Base-by-base conservation (phyloP, 73 alveolate species). In the Stentor coeruleus region DNA sequence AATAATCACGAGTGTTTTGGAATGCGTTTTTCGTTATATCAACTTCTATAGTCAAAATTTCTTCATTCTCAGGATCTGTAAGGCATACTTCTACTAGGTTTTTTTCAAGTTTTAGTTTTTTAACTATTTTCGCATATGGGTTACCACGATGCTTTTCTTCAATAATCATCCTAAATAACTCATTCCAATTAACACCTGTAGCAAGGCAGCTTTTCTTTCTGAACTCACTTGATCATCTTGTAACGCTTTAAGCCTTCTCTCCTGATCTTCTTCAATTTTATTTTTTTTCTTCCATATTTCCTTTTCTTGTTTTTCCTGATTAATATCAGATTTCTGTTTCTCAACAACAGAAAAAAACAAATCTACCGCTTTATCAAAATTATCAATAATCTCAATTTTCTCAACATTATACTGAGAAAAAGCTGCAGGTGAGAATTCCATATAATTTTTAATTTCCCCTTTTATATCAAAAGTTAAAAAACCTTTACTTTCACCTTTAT, bases 111-210 rank as follows among this genome's bases (percentile, higher is more conserved):
- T 94, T 84, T 81, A 94, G 58, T 30, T 86, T 87, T 59, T 90
- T 86, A 11, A 94, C 91, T 59, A 91, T 39, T 59, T 88, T 66
- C 28, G 99, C 97, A 38, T 92, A 88, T 30, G 96, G 96, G 83
- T 94, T 91, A 20, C 97, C 97, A 6, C 89, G 85, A 81, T 89
- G 85, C 77, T 91, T 88, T 85, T 93, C 96, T 36, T 92, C 97
- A 41, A 90, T 91, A 37, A 94, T 92, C 97, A 93, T 91, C 80
- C 94, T 90, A 86, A 85, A 60, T n/a, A 92, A 86, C 36, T 90
- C 93, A n/a, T 72, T 85, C 99, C 99, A 94, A 14, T 91, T 76
- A 66, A 93, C 85, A 2, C 99, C 99, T 40, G 88, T 66, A 49
- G 82, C 85, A 3, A 87, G 74, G 91, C 91, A 81, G 99, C 99